Evolutionary conservation across 495 filamentous ascomycete genomes (phyloP).

Genomic region (Ramalina intermedia): DNA sequence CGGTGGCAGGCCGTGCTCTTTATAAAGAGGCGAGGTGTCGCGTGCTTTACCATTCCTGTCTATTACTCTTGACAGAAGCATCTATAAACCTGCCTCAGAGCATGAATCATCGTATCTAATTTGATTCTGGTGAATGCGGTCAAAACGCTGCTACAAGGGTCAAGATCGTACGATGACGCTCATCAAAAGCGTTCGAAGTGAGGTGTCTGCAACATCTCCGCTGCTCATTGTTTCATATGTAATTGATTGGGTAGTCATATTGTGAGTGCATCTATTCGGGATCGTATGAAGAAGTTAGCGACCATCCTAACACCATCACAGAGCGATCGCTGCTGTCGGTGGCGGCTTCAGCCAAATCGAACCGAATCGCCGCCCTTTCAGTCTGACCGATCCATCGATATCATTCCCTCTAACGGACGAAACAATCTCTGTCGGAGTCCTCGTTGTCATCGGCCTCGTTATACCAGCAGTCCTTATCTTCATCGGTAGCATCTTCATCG

Average conservation of each 20-base stretch:
- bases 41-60: too few species aligned
- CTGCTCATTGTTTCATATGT: constrained; percentile 27
- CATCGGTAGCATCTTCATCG: constrained; percentile 31
- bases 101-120: too few species aligned
- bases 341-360: constrained; percentile 25
- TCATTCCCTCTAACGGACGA: constrained; percentile 40
- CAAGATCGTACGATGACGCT: too few species aligned
- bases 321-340: constrained; percentile 32
- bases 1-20: too few species aligned
- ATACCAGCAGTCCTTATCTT: constrained; percentile 39
- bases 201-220: too few species aligned
- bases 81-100: too few species aligned
- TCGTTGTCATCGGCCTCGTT: constrained; percentile 36
- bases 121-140: too few species aligned
- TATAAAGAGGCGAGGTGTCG: too few species aligned
- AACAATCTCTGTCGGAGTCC: constrained; percentile 36
- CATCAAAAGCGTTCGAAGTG: too few species aligned
- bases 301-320: constrained; percentile 8
- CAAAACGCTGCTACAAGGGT: too few species aligned
- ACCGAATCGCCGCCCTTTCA: constrained; percentile 33
- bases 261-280: constrained; percentile 32
- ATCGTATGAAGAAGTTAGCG: too few species aligned
- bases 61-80: too few species aligned
- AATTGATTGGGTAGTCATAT: constrained; percentile 39
- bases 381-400: constrained; percentile 40